phyloP scores from a whole-genome alignment of 148 eudicot genomes.

The Oxyria digyna region DNA sequence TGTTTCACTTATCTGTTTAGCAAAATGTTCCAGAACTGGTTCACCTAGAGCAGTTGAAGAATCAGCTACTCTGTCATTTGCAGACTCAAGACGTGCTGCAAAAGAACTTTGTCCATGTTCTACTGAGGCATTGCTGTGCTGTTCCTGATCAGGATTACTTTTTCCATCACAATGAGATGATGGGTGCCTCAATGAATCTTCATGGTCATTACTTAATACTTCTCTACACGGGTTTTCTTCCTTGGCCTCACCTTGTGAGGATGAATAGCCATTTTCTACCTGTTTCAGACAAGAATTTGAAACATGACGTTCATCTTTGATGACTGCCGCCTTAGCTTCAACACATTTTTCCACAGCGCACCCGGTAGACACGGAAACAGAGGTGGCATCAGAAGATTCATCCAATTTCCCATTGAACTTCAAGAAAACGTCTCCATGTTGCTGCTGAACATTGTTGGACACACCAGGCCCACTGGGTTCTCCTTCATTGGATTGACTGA shows the following conservation, averaged over 20 bases:
- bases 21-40: slow-evolving; percentile 10
- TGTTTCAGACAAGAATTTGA: slow-evolving; percentile 14
- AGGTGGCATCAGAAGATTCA: slow-evolving; percentile 9
- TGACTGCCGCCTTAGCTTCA: slow-evolving; percentile 17
- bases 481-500: slow-evolving; percentile 13
- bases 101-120: slow-evolving; percentile 18
- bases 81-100: slow-evolving; percentile 12
- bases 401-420: slow-evolving; percentile 16
- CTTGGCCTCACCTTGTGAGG: slow-evolving; percentile 16
- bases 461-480: slow-evolving; percentile 9
- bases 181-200: slow-evolving; percentile 9
- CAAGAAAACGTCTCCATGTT: slow-evolving; percentile 12
- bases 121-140: background rate
- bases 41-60: slow-evolving; percentile 12
- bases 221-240: slow-evolving; percentile 11
- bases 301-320: slow-evolving; percentile 5
- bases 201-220: slow-evolving; percentile 14
- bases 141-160: slow-evolving; percentile 4
- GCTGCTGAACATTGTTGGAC: slow-evolving; percentile 15
- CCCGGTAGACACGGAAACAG: slow-evolving; percentile 9
- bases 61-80: slow-evolving; percentile 8
- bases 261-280: slow-evolving; percentile 7
- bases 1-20: slow-evolving; percentile 13
- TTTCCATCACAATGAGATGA: slow-evolving; percentile 12
- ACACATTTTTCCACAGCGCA: slow-evolving; percentile 14